phyloP scores from a whole-genome alignment of 192 early-diverging fungal species.

The Umbelopsis isabellina region DNA sequence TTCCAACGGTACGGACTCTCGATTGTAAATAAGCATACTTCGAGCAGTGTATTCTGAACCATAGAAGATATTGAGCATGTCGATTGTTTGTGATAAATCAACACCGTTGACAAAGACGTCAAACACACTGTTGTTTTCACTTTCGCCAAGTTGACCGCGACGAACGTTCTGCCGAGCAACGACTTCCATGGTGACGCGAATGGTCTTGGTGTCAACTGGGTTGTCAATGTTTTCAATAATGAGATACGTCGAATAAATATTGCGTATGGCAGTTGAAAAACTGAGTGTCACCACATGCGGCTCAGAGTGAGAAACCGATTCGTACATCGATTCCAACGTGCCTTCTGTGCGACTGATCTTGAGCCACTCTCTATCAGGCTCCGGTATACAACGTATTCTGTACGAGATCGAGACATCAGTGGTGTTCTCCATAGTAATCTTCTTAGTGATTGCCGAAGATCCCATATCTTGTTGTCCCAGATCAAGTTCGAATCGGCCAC shows the following conservation, averaged over 20 bases:
- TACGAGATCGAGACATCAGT: slow-evolving; percentile 61
- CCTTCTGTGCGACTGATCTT: slow-evolving; percentile 70
- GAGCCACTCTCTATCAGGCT: slow-evolving; percentile 66
- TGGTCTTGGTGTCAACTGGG: slow-evolving; percentile 70
- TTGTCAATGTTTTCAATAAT: slow-evolving; percentile 77
- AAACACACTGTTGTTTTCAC: slow-evolving; percentile 64
- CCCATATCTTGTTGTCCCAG: slow-evolving; percentile 80
- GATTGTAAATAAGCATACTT: slow-evolving; percentile 74
- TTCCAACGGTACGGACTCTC: slow-evolving; percentile 74
- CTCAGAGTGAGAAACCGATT: slow-evolving; percentile 30
- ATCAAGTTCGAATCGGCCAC: slow-evolving; percentile 75
- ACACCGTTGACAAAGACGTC: slow-evolving; percentile 74
- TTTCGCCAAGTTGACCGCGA: slow-evolving; percentile 37
- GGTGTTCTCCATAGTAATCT: slow-evolving; percentile 65
- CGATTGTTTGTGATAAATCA: slow-evolving; percentile 55
- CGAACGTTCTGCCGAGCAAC: slow-evolving; percentile 54
- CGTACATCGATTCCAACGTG: slow-evolving; percentile 53
- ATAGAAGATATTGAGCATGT: slow-evolving; percentile 74
- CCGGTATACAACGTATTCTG: slow-evolving; percentile 58
- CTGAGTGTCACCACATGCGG: slow-evolving; percentile 64
- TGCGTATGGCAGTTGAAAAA: slow-evolving; percentile 60
- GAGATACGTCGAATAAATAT: slow-evolving; percentile 72
- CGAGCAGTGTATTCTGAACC: slow-evolving; percentile 72
- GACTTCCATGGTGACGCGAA: slow-evolving; percentile 72
- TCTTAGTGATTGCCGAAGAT: slow-evolving; percentile 55